Evolutionary conservation across 768 basidiomycete species (phyloP).

Genomic region (Paxillus rubicundulus): DNA sequence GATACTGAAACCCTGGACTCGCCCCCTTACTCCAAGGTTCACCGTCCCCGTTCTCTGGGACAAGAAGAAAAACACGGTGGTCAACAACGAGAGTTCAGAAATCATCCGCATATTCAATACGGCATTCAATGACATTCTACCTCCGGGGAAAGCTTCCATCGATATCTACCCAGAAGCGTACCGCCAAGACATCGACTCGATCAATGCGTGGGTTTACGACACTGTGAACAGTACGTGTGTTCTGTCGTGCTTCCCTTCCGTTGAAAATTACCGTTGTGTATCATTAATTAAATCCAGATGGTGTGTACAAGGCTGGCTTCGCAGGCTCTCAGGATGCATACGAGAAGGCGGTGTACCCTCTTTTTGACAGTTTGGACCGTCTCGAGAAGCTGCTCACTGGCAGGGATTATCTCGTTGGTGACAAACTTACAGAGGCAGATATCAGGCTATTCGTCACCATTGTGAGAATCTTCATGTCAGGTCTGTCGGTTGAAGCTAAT

Average conservation of each 20-base stretch:
- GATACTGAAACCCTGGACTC: neutral
- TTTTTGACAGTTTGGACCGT: conserved; percentile 80
- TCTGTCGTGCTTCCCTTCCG: conserved; percentile 3
- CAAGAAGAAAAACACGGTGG: conserved; percentile 80
- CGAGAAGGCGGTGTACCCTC: conserved; percentile 63
- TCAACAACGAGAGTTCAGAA: conserved; percentile 95
- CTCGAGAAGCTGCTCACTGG: conserved; percentile 75
- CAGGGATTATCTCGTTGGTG: conserved; percentile 84
- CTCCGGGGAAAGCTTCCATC: conserved; percentile 58
- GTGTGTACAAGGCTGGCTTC: conserved; percentile 89
- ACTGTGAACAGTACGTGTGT: conserved; percentile 69
- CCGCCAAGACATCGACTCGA: conserved; percentile 71
- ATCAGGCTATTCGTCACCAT: conserved; percentile 91
- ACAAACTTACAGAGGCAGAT: conserved; percentile 79
- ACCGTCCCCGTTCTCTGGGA: conserved; percentile 94
- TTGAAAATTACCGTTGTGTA: neutral
- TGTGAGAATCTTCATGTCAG: conserved; percentile 40
- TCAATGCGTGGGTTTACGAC: conserved; percentile 87
- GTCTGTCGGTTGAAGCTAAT: neutral
- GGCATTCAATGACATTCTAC: conserved; percentile 72
- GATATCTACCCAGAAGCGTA: conserved; percentile 79
- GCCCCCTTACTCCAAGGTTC: conserved; percentile 44
- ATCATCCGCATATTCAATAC: conserved; percentile 93
- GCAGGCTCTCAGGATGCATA: conserved; percentile 81
- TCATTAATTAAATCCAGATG: conserved; percentile 43